phyloP scores from a whole-genome alignment of 805 yeast genomes.

The Kodamaea restingae region DNA sequence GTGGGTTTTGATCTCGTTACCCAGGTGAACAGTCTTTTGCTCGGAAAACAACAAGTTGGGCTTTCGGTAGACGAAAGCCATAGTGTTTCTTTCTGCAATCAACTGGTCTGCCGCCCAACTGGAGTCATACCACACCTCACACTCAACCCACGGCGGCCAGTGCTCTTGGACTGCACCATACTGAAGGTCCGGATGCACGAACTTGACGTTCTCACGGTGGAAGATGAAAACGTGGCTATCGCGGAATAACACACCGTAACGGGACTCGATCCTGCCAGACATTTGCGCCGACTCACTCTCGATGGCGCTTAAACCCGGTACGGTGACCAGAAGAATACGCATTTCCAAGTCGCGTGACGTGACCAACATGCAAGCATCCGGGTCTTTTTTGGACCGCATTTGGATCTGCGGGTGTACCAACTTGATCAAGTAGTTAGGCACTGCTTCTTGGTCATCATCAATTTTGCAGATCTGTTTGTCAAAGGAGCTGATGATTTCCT shows the following conservation, averaged over 20 bases:
- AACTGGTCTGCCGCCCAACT: conserved; percentile 21
- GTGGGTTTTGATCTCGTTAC: conserved; percentile 30
- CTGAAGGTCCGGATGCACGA: conserved; percentile 14
- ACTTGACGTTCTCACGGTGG: conserved; percentile 28
- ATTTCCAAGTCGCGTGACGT: conserved; percentile 58
- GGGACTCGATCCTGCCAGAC: conserved; percentile 46
- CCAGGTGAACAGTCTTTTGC: conserved; percentile 15
- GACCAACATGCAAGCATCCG: conserved; percentile 46
- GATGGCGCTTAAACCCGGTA: conserved; percentile 37
- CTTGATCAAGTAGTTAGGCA: conserved; percentile 60
- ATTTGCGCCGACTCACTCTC: conserved; percentile 31
- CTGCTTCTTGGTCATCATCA: conserved; percentile 38
- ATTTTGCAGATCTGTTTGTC: conserved; percentile 48
- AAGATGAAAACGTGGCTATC: conserved; percentile 56
- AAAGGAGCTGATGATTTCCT: conserved; percentile 43
- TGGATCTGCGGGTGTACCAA: conserved; percentile 84
- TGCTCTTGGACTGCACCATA: conserved; percentile 17
- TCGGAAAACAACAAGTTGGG: conserved; percentile 51
- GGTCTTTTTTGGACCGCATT: conserved; percentile 43
- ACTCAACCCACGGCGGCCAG: conserved; percentile 92
- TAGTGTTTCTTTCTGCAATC: conserved; percentile 32
- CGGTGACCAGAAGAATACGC: conserved; percentile 44
- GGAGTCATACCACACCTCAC: conserved; percentile 49
- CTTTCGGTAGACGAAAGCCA: conserved; percentile 43
- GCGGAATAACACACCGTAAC: conserved; percentile 52